These are phyloP conservation scores for Hanseniaspora hatyaiensis DNA, from an alignment of 805 yeast genomes.

Conservation along the genomic window DNA sequence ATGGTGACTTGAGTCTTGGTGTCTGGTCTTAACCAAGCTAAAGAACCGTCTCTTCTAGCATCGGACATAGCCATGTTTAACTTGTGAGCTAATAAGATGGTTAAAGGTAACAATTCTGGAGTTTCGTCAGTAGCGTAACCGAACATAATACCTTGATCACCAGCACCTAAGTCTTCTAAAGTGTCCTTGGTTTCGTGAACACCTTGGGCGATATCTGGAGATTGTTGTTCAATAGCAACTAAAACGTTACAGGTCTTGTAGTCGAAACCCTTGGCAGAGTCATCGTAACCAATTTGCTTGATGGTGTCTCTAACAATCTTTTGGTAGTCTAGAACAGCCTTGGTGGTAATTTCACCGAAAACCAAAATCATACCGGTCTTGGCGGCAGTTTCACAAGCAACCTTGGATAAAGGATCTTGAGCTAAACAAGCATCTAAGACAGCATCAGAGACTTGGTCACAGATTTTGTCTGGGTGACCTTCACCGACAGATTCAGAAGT, in stretches of 20 bases:
- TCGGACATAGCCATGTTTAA: slow-evolving; percentile 92
- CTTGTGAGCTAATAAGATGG: slow-evolving; percentile 87
- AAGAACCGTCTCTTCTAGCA: slow-evolving; percentile 91
- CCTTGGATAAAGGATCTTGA: slow-evolving; percentile 94
- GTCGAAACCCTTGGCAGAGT: slow-evolving; percentile 92
- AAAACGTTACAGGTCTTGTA: slow-evolving; percentile 98
- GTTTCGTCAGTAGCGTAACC: slow-evolving; percentile 99
- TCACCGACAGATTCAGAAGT: slow-evolving; percentile 89
- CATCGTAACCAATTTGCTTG: slow-evolving; percentile 96
- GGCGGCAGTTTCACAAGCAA: slow-evolving; percentile 98
- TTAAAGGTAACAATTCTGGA: slow-evolving; percentile 91
- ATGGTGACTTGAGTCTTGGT: slow-evolving; percentile 99
- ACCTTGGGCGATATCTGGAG: slow-evolving; percentile 99
- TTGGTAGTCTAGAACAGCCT: slow-evolving; percentile 90
- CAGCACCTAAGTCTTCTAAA: slow-evolving; percentile 97
- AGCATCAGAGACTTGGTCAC: slow-evolving; percentile 98
- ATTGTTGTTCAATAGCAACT: slow-evolving; percentile 98
- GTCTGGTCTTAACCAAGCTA: slow-evolving; percentile 97
- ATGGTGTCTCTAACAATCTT: slow-evolving; percentile 96
- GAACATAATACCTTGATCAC: slow-evolving; percentile 99
- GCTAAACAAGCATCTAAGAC: slow-evolving; percentile 93
- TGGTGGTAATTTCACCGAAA: slow-evolving; percentile 98
- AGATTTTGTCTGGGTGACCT: slow-evolving; percentile 91
- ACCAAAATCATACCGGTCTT: slow-evolving; percentile 99
- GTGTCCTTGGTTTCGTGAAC: slow-evolving; percentile 79